These are phyloP conservation scores for Hortiboletus rubellus DNA, from an alignment of 1,284 basidiomycete genomes.

Conservation along the genomic window DNA sequence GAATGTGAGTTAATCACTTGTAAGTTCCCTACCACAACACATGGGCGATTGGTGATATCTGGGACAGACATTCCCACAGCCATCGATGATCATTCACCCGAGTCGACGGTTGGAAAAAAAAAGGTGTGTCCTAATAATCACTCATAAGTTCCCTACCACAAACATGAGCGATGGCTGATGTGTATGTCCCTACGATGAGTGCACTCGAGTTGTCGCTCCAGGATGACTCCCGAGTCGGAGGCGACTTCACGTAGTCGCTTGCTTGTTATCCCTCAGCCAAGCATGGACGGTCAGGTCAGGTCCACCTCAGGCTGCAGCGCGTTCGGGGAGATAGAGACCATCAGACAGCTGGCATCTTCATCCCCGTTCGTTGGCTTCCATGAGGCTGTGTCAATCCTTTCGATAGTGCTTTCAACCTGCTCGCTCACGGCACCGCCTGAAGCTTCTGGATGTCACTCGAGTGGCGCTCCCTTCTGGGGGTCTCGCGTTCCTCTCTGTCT, in stretches of 20 bases:
- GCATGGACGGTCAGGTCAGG: constrained; percentile 9
- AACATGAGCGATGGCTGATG: no score
- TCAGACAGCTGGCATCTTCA: not conserved
- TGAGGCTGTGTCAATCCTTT: not conserved
- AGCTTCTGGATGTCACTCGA: not conserved
- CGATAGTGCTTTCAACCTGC: not conserved
- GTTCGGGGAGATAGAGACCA: not conserved
- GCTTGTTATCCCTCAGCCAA: constrained; percentile 11
- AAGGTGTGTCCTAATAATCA: no score
- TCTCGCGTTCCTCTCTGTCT: not conserved
- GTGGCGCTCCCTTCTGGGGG: not conserved
- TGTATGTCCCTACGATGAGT: constrained; percentile 12
- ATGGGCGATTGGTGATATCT: no score
- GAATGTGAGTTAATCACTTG: no score
- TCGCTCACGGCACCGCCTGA: not conserved
- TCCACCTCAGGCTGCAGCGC: not conserved
- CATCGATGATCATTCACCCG: no score
- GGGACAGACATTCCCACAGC: no score
- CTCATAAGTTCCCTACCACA: no score
- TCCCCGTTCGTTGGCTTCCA: not conserved
- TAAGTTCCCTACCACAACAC: no score
- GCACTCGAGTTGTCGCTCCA: not conserved
- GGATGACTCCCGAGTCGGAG: not conserved
- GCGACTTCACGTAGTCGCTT: not conserved
- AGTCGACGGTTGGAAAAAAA: no score